Evolutionary conservation across 352 stramenopile genomes (phyloP), one percentile per base, ranked within the genome.

Genomic region (Peronospora destructor): DNA sequence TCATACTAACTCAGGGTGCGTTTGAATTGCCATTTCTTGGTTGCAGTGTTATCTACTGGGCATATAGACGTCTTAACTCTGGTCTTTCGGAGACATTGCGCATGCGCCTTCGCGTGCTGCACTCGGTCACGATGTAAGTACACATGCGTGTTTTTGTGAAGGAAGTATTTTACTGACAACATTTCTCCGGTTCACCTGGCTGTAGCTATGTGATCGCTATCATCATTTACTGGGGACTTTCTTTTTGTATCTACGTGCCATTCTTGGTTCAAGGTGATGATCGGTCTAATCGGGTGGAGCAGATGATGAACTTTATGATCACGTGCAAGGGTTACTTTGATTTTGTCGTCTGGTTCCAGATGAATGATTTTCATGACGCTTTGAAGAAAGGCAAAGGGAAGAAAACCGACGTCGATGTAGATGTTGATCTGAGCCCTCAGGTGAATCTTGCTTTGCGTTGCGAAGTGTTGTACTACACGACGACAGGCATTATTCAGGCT

Each of bases 271-370:
- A 87, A 56, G 64, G 62, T 2, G 33, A 79, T 6, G 75, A 71
- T 13, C 68, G 72, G 28, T 66, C 59, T 12, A 57, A 51, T 28
- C 61, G 67, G 61, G 56, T 93, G 9, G 62, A 61, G 30, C 78
- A 93, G 56, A 75, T 91, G 62, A 93, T 91, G 80, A 87, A 81
- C 55, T 93, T 91, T 40, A 91, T 93, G 76, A 91, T 93, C 59
- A 93, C 83, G 30, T 91, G 80, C 68, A 93, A 93, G 56, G 83
- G 83, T 34, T 93, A 93, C 64, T 91, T 93, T 48, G 83, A 93
- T 53, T 91, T 93, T 41, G 74, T 87, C 16, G 83, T 93, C 21
- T 93, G 83, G 83, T 91, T 93, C 53, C 78, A 90, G 49, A 93
- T 93, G 76, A 93, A 93, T 53, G 79, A 92, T 54, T 78, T 86